phyloP scores from a whole-genome alignment of 345 rosid genomes.

The Garcia nutans region DNA sequence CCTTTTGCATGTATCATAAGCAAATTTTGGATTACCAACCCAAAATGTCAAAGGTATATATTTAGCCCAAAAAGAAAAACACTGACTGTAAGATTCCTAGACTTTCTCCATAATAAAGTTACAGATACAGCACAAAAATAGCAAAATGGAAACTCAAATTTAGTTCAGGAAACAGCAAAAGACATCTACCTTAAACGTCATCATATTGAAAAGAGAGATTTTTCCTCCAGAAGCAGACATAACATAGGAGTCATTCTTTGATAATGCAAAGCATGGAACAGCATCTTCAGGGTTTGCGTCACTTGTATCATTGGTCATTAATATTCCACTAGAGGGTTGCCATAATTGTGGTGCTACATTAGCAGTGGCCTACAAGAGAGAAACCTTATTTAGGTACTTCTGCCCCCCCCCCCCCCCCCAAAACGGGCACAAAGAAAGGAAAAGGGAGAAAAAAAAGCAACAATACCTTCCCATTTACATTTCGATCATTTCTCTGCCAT shows the following conservation, averaged over 20 bases:
- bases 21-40: too few relatives aligned
- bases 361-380: conserved; percentile 58
- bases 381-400: conserved; percentile 14
- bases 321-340: conserved; percentile 67
- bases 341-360: conserved; percentile 61
- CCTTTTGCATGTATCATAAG: too few relatives aligned
- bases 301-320: conserved; percentile 66
- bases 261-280: conserved; percentile 80
- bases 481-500: conserved; percentile 67
- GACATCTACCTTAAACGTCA: conserved; percentile 67
- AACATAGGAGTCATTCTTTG: conserved; percentile 61
- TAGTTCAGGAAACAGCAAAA: conserved; percentile 6
- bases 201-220: conserved; percentile 64
- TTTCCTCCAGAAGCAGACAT: conserved; percentile 87
- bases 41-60: not conserved
- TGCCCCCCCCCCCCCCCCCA: too few relatives aligned
- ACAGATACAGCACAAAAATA: too few relatives aligned
- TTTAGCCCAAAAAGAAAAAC: not conserved
- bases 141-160: not conserved
- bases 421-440: too few relatives aligned
- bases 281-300: conserved; percentile 71
- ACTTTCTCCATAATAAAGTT: too few relatives aligned
- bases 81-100: not conserved
- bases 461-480: conserved; percentile 47
- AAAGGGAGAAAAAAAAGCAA: not conserved